Base-by-base conservation (phyloP, 768 basidiomycete species). In the Rhizopogon salebrosus region DNA sequence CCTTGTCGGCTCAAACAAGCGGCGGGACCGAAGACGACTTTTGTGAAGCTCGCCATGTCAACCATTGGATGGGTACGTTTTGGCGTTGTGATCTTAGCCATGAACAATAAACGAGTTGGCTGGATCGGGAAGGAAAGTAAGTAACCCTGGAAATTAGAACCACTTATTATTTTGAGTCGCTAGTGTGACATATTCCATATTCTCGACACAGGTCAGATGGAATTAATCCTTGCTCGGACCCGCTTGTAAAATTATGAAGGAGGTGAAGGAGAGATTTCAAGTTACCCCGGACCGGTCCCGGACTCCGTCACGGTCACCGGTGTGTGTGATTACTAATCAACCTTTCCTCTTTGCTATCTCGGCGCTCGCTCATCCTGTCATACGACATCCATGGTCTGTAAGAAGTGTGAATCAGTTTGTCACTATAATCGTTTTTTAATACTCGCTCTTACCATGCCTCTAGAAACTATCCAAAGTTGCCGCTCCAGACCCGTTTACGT, bases 381-480 rank as follows among this genome's bases (percentile, higher is more conserved):
- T 22, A 46, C 27, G 43, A 58, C 54, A 31, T 42, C 37, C 71
- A 92, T 92, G 90, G 90, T 92, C 58, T 92, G 90, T 75, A 84
- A 80, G 71, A 92, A 89, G 77, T 92, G 90, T 70, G 88, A 90
- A 72, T 75, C 79, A 69, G 89, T 82, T 54, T 38, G 77, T 67
- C 8, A 51, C 58, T 57, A 16, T 52, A 48, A 54, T 59, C 54
- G 39, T 56, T 55, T 58, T 6, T 8, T 24, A 16, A 43, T 20
- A n/a, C 0, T n/a, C 26, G 4, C 38, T 24, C 41, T 62, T 24
- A 62, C 16, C 1, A 4, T 38, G 3, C 26, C 40, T 11, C 34
- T 58, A 93, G 90, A 93, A 93, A 91, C 80, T 91, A 51, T 92
- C 89, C 53, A 92, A 89, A 69, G 79, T 93, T 41, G 91, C 91